Evolutionary conservation across 2,329 filamentous ascomycete genomes (phyloP), one percentile per base, ranked within the genome.

Genomic region (Microsporum canis): DNA sequence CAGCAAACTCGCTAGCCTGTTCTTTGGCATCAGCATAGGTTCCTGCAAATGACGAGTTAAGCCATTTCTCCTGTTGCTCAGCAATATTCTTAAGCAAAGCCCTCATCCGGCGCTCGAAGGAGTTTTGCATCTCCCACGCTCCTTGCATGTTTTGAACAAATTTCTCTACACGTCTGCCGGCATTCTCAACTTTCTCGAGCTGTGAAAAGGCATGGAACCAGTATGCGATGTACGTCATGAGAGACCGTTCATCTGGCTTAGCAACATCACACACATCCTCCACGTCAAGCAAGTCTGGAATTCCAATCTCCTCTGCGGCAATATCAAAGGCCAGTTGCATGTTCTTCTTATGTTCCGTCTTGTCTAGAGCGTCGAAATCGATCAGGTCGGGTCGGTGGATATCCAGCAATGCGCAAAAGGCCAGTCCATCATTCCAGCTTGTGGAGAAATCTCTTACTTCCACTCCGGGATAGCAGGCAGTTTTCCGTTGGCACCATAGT

Each of bases 201-300:
- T 97, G 92, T 34, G 92, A 97, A 73, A 99, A 99, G 68, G 94
- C 94, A 72, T 99, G 94, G 82, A 99, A 99, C 94, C 94, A 99
- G 79, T 99, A 99, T 65, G 94, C 94, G 69, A 99, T 99, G 75
- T 99, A 99, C 0, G 94, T 99, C 94, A 99, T 99, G 72, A 99
- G 81, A 73, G 89, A 95, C 68, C 90, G 87, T 76, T 99, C 94
- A 72, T 99, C 94, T 29, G 94, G 94, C 77, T 94, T 95, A 29
- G 91, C 83, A 33, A 99, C 92, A 72, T 99, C 94, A 73, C 90
- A 96, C 23, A 99, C 94, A 78, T 99, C 94, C 75, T 99, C 94
- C 12, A 97, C 94, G 73, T 99, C 94, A 62, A 99, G 82, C 72
- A 99, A 80, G 69, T 92, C 89, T 14, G 94, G 94, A 63, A 99